Conservation (phyloP, 2,329 filamentous ascomycete genomes). For the Lachnellula arida region DNA sequence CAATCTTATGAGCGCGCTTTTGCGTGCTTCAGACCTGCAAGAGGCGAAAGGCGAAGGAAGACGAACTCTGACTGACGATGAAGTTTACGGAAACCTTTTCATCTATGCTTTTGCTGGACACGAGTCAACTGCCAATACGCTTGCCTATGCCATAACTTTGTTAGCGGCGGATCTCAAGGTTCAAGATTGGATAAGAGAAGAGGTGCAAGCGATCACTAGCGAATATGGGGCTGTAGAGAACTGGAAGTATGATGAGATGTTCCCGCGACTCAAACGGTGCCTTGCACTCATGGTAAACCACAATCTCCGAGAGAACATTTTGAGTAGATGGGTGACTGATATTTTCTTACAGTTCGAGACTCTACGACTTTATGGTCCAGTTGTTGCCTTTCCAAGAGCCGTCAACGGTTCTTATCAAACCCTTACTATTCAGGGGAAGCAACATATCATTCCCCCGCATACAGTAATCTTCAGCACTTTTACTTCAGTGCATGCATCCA, state of each 20-base stretch:
- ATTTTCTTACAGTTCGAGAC: slow-evolving; percentile 35
- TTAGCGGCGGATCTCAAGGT: slow-evolving; percentile 20
- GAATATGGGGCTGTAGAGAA: slow-evolving; percentile 17
- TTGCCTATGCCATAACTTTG: slow-evolving; percentile 24
- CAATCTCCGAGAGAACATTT: neutral
- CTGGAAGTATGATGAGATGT: slow-evolving; percentile 35
- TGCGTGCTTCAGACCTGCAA: slow-evolving; percentile 22
- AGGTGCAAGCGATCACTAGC: slow-evolving; percentile 24
- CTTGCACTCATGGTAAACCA: slow-evolving; percentile 33
- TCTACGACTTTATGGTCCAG: slow-evolving; percentile 49
- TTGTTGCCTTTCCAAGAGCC: slow-evolving; percentile 49
- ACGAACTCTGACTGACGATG: slow-evolving; percentile 31
- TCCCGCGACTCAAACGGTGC: slow-evolving; percentile 39
- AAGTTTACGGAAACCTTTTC: slow-evolving; percentile 33
- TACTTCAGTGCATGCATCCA: slow-evolving; percentile 27
- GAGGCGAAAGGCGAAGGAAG: slow-evolving; percentile 15
- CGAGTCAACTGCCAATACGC: slow-evolving; percentile 29
- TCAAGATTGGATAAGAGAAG: slow-evolving; percentile 22
- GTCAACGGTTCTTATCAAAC: slow-evolving; percentile 17
- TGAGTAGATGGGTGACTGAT: neutral
- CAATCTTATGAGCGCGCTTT: slow-evolving; percentile 32
- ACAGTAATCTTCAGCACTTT: slow-evolving; percentile 23
- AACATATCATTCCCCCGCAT: slow-evolving; percentile 17
- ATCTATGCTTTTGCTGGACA: slow-evolving; percentile 30
- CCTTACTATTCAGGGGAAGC: slow-evolving; percentile 5